phyloP scores from a whole-genome alignment of 306 rosid genomes.

The Lathyrus tuberosus region DNA sequence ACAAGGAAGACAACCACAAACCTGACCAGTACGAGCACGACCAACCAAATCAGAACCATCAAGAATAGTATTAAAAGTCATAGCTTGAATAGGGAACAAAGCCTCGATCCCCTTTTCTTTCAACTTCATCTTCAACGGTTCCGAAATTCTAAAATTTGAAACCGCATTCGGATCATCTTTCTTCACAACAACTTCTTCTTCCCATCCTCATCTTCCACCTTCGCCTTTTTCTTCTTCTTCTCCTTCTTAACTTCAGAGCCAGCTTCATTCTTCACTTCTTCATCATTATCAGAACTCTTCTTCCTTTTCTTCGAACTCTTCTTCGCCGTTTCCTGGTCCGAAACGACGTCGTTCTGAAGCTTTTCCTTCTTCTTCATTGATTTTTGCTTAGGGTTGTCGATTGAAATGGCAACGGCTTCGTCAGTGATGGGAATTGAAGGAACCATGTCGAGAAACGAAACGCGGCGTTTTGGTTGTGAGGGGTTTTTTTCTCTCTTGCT shows the following conservation, averaged over 20 bases:
- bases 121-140: conserved; percentile 60
- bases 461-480: neutral
- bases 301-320: conserved; percentile 57
- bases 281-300: conserved; percentile 46
- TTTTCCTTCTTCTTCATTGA: conserved; percentile 10
- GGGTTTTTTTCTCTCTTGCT: conserved; percentile 19
- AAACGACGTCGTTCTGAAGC: conserved; percentile 25
- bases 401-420: conserved; percentile 18
- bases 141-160: conserved; percentile 70
- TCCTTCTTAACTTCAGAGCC: conserved; percentile 58
- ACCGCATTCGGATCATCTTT: conserved; percentile 65
- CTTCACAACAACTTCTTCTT: conserved; percentile 35
- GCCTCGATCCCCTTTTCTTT: conserved; percentile 78
- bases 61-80: conserved; percentile 69
- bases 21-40: conserved; percentile 99
- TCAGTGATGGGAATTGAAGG: neutral
- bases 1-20: conserved; percentile 28
- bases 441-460: neutral
- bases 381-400: neutral
- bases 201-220: conserved; percentile 33
- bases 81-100: conserved; percentile 87
- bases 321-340: neutral
- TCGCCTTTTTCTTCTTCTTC: conserved; percentile 51
- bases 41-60: conserved; percentile 92
- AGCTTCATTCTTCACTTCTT: conserved; percentile 63